These are phyloP conservation scores for Mycena maculata DNA, from an alignment of 768 basidiomycete species.

Conservation along the genomic window DNA sequence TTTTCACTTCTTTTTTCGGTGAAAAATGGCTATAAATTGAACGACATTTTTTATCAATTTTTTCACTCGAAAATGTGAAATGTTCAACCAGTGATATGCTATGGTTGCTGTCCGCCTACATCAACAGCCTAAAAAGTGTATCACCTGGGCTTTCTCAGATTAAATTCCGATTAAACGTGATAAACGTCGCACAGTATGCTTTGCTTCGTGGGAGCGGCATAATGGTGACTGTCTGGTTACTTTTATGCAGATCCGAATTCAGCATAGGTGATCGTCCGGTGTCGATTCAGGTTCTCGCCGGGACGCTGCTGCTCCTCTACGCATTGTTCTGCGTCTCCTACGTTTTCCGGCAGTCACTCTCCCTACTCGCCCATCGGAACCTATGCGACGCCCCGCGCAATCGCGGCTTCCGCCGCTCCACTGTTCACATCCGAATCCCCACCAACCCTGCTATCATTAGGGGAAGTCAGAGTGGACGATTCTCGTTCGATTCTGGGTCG, in stretches of 20 bases:
- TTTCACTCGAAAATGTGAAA: too few species aligned
- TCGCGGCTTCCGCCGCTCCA: constrained; percentile 6
- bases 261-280: background rate
- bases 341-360: constrained; percentile 23
- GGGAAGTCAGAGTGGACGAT: too few species aligned
- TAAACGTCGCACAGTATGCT: constrained; percentile 29
- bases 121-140: constrained; percentile 16
- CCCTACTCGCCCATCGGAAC: constrained; percentile 3
- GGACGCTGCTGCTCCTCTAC: constrained; percentile 21
- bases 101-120: constrained; percentile 35
- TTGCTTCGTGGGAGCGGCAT: constrained; percentile 23
- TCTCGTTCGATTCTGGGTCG: too few species aligned
- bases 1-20: too few species aligned
- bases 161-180: constrained; percentile 21
- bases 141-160: constrained; percentile 7
- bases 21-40: too few species aligned
- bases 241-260: background rate
- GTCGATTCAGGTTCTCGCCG: constrained; percentile 18
- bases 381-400: constrained; percentile 2
- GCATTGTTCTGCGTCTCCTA: constrained; percentile 24
- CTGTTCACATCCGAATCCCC: constrained; percentile 29
- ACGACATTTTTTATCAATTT: too few species aligned
- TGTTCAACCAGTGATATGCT: too few species aligned
- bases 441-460: constrained; percentile 21
- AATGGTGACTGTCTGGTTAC: constrained; percentile 6